phyloP scores from a whole-genome alignment of 2,329 filamentous ascomycete genomes.

The Trichoderma oligosporum region DNA sequence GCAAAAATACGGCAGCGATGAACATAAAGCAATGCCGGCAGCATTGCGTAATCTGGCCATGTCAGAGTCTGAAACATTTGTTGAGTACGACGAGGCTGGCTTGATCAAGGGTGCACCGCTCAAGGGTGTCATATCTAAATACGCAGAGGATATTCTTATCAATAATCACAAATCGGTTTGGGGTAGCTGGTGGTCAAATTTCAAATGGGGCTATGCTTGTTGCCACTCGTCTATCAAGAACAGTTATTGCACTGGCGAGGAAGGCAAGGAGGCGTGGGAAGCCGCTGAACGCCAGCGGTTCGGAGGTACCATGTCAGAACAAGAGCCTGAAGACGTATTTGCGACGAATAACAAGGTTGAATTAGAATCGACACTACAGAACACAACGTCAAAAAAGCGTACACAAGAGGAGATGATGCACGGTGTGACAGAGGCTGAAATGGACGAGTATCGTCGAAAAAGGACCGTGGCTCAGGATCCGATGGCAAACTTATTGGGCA shows the following conservation, averaged over 20 bases:
- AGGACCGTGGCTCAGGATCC: constrained; percentile 73
- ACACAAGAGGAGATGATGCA: constrained; percentile 74
- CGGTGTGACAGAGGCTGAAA: constrained; percentile 74
- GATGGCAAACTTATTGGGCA: constrained; percentile 77
- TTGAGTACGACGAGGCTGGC: constrained; percentile 92
- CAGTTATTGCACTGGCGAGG: constrained; percentile 93
- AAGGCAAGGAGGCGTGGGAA: constrained; percentile 76
- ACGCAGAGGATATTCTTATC: constrained; percentile 77
- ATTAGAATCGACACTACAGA: constrained; percentile 25
- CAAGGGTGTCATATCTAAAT: constrained; percentile 79
- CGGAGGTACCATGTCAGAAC: constrained; percentile 41
- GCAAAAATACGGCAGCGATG: constrained; percentile 77
- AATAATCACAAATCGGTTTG: constrained; percentile 93
- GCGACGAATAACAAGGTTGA: background rate
- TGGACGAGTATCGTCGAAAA: constrained; percentile 81
- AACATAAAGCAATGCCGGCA: constrained; percentile 53
- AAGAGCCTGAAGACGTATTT: constrained; percentile 25
- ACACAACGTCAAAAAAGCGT: constrained; percentile 57
- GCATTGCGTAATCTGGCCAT: constrained; percentile 64
- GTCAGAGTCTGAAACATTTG: constrained; percentile 77
- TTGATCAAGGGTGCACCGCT: constrained; percentile 83
- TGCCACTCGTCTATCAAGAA: constrained; percentile 94
- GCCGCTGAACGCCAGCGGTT: constrained; percentile 63
- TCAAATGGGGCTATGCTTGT: constrained; percentile 93
- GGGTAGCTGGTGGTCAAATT: constrained; percentile 97